Percentiles rank a stretch among this genome's conserved stretches.
These are phyloP conservation scores for Teunomyces atbi DNA, from an alignment of 805 yeast species.

Conservation along the genomic window DNA sequence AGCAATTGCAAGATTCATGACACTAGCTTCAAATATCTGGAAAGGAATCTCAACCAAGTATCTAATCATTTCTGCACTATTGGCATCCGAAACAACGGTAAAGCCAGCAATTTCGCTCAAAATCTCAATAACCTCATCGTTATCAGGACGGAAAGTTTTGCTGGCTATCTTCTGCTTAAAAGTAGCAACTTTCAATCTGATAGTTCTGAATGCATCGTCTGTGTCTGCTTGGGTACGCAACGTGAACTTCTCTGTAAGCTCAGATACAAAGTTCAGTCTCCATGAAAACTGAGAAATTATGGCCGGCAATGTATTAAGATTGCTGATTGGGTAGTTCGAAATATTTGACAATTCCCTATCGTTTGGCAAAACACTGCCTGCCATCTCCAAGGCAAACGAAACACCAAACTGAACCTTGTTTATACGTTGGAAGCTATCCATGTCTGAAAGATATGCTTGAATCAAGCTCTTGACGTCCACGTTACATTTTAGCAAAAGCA, in stretches of 20 bases:
- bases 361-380: conserved; percentile 64
- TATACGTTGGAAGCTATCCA: conserved; percentile 15
- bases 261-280: conserved; percentile 48
- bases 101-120: conserved; percentile 47
- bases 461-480: conserved; percentile 77
- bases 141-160: conserved; percentile 9
- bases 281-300: conserved; percentile 77
- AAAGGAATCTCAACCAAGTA: conserved; percentile 72
- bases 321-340: conserved; percentile 32
- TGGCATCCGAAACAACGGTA: conserved; percentile 28
- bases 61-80: conserved; percentile 47
- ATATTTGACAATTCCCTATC: conserved; percentile 65
- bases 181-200: conserved; percentile 24
- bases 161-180: conserved; percentile 12
- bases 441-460: conserved; percentile 65
- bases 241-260: conserved; percentile 28
- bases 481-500: conserved; percentile 55
- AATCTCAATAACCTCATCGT: conserved; percentile 35
- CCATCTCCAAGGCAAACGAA: conserved; percentile 87
- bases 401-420: conserved; percentile 67
- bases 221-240: conserved; percentile 25
- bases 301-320: conserved; percentile 62
- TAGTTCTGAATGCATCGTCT: conserved; percentile 24
- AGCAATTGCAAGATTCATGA: conserved; percentile 65
- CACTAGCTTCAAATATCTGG: conserved; percentile 53